Base-by-base conservation (phyloP, 495 filamentous ascomycete genomes). In the Podospora didyma region DNA sequence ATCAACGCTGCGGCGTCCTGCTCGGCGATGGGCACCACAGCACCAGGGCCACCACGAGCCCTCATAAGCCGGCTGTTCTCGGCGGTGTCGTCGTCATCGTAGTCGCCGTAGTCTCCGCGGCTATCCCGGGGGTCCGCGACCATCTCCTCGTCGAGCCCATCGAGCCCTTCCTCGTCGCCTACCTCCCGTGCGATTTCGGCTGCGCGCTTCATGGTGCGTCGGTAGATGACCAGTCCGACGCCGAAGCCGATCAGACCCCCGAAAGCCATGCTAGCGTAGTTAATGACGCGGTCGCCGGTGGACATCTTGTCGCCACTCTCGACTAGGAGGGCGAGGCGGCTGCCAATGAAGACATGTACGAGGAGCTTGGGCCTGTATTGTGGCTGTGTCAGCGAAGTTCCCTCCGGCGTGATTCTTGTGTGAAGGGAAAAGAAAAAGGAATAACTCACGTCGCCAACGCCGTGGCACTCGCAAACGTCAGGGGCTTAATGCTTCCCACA, bases 281-380 rank as follows among this genome's bases (percentile, higher is more conserved):
- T 96, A 44, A 96, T 75, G 19, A 81, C 77, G 65, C 79, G 89
- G 71, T 82, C 90, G 72, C 69, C 77, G 49, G 74, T 64, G 63
- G 79, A 78, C 88, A 87, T 91, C 59, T 78, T 79, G 58, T 79
- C 82, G 59, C 73, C 78, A 41, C 68, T 73, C 67, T 77, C 82
- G 69, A 89, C 90, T 21, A 97, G 82, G 34, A 81, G 79, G 5
- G 87, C 87, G 1, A 98, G 73, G 35, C 68, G 77, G 58, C 81
- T 84, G 55, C 94, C 94, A 62, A 98, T 88, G 72, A 97, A 98
- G 47, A 96, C 82, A 58, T 92, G 90, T n/a, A 97, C 85, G 57
- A 96, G 71, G 37, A 98, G 76, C 66, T 96, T 97, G 10, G 94
- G 94, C 0, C 82, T 72, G 35, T 51, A 39, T 31, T 14, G 17